Conservation (phyloP, 2,329 filamentous ascomycete genomes). For the Mycosphaerella arachidis region DNA sequence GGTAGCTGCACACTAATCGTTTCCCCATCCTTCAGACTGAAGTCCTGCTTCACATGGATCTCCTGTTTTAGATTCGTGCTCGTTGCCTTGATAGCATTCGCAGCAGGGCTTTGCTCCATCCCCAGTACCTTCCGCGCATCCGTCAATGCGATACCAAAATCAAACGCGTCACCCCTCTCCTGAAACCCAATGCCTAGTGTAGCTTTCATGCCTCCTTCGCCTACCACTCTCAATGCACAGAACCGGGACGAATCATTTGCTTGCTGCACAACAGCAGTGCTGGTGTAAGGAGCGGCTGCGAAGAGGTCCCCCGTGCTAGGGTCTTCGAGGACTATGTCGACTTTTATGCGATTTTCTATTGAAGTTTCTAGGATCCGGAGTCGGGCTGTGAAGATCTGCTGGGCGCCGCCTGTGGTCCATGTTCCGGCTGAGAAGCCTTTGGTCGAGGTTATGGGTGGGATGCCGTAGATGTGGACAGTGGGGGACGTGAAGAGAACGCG, state of each 20-base stretch:
- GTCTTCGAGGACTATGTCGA: slow-evolving; percentile 75
- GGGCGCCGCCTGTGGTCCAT: slow-evolving; percentile 66
- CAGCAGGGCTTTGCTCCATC: slow-evolving; percentile 46
- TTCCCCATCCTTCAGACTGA: slow-evolving; percentile 83
- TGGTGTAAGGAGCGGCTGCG: slow-evolving; percentile 74
- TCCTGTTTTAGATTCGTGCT: slow-evolving; percentile 36
- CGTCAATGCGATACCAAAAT: slow-evolving; percentile 75
- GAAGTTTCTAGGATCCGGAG: slow-evolving; percentile 51
- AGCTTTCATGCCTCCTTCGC: slow-evolving; percentile 70
- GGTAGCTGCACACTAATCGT: slow-evolving; percentile 79
- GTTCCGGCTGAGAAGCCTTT: slow-evolving; percentile 72
- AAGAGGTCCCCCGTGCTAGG: slow-evolving; percentile 68
- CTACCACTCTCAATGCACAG: slow-evolving; percentile 77
- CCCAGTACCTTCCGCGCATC: slow-evolving; percentile 67
- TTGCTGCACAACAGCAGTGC: slow-evolving; percentile 63
- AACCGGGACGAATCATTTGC: slow-evolving; percentile 76
- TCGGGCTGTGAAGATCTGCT: slow-evolving; percentile 81
- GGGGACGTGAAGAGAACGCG: slow-evolving; percentile 73
- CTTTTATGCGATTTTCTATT: slow-evolving; percentile 21
- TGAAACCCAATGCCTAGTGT: slow-evolving; percentile 82
- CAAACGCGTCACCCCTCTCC: slow-evolving; percentile 79
- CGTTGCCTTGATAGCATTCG: slow-evolving; percentile 36
- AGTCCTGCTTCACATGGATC: slow-evolving; percentile 62
- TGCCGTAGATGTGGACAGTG: slow-evolving; percentile 79
- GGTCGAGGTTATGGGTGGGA: slow-evolving; percentile 72